Conservation (phyloP, 805 yeast genomes). For the Candida khao-thaluensis region DNA sequence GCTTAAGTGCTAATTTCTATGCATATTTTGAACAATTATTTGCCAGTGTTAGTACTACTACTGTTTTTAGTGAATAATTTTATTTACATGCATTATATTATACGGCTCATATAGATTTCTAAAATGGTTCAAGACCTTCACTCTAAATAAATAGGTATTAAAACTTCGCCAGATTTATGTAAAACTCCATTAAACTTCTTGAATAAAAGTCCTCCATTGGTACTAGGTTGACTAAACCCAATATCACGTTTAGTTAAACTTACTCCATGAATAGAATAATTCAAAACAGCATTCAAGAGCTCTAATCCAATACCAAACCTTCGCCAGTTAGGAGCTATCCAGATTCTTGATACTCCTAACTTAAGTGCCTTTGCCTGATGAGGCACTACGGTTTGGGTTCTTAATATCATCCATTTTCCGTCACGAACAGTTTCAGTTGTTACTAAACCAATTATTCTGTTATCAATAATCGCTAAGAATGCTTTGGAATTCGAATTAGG, state of each 20-base stretch:
- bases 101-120: too few species aligned
- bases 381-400: conserved; percentile 51
- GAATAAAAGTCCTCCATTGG: conserved; percentile 62
- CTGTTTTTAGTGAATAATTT: conserved; percentile 24
- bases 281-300: conserved; percentile 45
- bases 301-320: conserved; percentile 48
- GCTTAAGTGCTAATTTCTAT: conserved; percentile 40
- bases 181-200: conserved; percentile 50
- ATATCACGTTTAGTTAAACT: conserved; percentile 41
- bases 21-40: conserved; percentile 33
- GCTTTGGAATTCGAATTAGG: conserved; percentile 27
- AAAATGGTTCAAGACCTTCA: too few species aligned
- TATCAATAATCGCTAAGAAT: conserved; percentile 47
- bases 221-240: conserved; percentile 75
- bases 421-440: conserved; percentile 46
- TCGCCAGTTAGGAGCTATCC: conserved; percentile 48
- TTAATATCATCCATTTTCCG: conserved; percentile 61
- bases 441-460: conserved; percentile 54
- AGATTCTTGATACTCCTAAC: conserved; percentile 42
- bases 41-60: conserved; percentile 29
- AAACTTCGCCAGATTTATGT: conserved; percentile 51
- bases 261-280: conserved; percentile 50
- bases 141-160: conserved; percentile 51
- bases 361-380: conserved; percentile 36
- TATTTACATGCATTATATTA: too few species aligned